These are phyloP conservation scores for Lunasporangiospora selenospora DNA, from an alignment of 192 early-diverging fungal species.

Conservation along the genomic window DNA sequence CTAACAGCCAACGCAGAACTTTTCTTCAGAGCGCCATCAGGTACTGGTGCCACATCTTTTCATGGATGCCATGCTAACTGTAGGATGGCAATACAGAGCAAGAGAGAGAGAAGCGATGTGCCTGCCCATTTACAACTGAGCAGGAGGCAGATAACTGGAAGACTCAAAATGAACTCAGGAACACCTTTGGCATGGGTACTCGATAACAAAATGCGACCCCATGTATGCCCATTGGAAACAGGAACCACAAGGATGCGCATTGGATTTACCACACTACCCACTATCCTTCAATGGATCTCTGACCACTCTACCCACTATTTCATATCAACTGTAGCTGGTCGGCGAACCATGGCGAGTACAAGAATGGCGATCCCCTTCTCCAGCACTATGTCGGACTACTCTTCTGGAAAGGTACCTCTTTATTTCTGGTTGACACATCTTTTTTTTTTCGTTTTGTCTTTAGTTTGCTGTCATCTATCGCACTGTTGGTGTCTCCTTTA, in stretches of 20 bases:
- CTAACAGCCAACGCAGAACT: slow-evolving; percentile 49
- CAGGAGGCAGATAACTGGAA: no score
- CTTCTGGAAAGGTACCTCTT: slow-evolving; percentile 65
- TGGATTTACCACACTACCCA: no score
- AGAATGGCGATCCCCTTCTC: slow-evolving; percentile 70
- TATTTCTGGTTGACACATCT: not conserved
- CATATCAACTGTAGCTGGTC: slow-evolving; percentile 61
- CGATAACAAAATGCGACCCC: no score
- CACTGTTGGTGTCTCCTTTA: not conserved
- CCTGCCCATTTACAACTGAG: no score
- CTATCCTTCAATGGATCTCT: slow-evolving; percentile 7
- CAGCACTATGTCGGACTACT: slow-evolving; percentile 77
- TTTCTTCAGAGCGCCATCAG: slow-evolving; percentile 62
- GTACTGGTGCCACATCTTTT: no score
- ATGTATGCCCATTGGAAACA: no score
- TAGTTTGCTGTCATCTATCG: not conserved
- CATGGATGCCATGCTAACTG: no score
- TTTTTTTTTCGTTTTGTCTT: not conserved
- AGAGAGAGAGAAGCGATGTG: no score
- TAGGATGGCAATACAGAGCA: no score
- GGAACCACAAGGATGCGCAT: no score
- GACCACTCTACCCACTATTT: slow-evolving; percentile 25
- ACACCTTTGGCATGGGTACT: no score
- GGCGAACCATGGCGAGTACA: slow-evolving; percentile 58
- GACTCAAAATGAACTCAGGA: no score